These are phyloP conservation scores for Orbilia oligospora DNA, from an alignment of 2,329 filamentous ascomycete species.

Conservation along the genomic window DNA sequence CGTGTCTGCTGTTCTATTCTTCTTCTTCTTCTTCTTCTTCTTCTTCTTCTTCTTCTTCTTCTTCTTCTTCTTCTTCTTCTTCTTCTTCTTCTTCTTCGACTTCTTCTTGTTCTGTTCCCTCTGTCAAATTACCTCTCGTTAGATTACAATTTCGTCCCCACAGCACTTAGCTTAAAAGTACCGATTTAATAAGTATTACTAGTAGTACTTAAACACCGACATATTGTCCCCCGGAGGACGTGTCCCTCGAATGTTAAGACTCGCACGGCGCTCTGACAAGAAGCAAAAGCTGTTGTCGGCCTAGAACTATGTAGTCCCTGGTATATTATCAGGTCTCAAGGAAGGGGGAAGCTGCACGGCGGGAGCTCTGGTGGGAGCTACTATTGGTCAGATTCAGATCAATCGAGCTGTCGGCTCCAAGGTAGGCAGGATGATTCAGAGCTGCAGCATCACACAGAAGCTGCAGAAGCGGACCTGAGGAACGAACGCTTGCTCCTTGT, in stretches of 20 bases:
- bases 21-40: too few relatives aligned
- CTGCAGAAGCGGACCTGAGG: constrained; percentile 17
- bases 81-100: too few relatives aligned
- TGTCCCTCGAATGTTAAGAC: not conserved
- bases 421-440: constrained; percentile 52
- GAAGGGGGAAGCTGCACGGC: constrained; percentile 6
- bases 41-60: too few relatives aligned
- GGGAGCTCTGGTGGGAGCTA: constrained; percentile 1
- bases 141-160: too few relatives aligned
- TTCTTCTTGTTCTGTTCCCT: too few relatives aligned
- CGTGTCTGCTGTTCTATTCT: not conserved
- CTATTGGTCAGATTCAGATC: constrained; percentile 27
- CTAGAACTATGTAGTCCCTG: constrained; percentile 4
- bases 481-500: constrained; percentile 4
- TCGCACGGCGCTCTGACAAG: not conserved
- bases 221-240: constrained; percentile 21
- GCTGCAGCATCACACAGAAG: constrained; percentile 45
- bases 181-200: too few relatives aligned
- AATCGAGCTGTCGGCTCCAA: constrained; percentile 27
- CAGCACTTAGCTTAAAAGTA: too few relatives aligned
- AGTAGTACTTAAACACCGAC: too few relatives aligned
- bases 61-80: too few relatives aligned
- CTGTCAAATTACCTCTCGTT: too few relatives aligned
- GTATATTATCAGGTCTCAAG: not conserved
- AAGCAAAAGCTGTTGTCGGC: constrained; percentile 17